phyloP scores from a whole-genome alignment of 805 yeast species.

The Saccharomycopsis vini region DNA sequence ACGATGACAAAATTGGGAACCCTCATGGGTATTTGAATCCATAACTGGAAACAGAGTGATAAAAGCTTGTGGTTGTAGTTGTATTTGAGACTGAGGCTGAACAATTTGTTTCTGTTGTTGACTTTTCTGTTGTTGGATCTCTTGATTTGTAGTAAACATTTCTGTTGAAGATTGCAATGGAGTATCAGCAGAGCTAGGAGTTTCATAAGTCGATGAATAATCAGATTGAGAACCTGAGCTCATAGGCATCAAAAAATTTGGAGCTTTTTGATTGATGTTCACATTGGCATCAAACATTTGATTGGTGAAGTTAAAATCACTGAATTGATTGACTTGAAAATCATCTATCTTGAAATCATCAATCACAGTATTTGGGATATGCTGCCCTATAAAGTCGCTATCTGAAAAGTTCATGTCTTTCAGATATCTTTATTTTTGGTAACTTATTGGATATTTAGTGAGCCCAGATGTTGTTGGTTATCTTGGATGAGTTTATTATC shows the following conservation, averaged over 20 bases:
- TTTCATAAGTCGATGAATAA: background rate
- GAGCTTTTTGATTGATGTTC: background rate
- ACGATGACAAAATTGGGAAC: no score
- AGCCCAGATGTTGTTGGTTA: no score
- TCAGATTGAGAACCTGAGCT: background rate
- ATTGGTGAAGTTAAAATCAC: background rate
- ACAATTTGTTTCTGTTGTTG: no score
- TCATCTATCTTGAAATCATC: background rate
- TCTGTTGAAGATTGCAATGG: background rate
- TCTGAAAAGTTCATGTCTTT: background rate
- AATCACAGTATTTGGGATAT: background rate
- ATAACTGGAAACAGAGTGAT: no score
- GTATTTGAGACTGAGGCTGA: no score
- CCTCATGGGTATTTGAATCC: no score
- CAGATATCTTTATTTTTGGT: no score
- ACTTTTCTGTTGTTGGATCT: background rate
- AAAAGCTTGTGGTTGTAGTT: no score
- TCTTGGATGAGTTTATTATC: no score
- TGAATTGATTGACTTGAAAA: no score
- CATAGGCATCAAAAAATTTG: background rate
- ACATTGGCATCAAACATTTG: background rate
- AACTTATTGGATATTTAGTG: no score
- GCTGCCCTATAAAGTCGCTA: background rate
- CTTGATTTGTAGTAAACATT: background rate
- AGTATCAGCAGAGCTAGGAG: slow-evolving; percentile 10